phyloP scores from a whole-genome alignment of 805 yeast genomes.

The Kluyveromyces nonfermentans region DNA sequence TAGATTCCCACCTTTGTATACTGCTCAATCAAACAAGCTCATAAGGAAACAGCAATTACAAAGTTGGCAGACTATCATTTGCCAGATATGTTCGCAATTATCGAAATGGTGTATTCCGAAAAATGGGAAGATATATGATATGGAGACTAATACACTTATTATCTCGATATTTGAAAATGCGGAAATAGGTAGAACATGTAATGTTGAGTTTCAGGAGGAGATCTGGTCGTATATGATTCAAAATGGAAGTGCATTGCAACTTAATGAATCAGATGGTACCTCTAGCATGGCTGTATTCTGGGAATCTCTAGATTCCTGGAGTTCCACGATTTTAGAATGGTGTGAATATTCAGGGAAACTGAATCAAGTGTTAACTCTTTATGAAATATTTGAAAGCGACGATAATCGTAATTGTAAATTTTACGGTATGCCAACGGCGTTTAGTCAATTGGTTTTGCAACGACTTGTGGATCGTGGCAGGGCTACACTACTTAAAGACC shows the following conservation, averaged over 20 bases:
- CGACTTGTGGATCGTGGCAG: constrained; percentile 56
- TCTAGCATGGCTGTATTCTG: constrained; percentile 39
- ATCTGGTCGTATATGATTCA: constrained; percentile 50
- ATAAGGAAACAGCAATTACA: constrained; percentile 67
- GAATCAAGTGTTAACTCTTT: constrained; percentile 69
- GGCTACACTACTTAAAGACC: constrained; percentile 64
- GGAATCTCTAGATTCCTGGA: constrained; percentile 65
- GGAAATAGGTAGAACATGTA: constrained; percentile 42
- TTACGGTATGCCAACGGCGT: constrained; percentile 46
- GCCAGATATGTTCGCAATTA: constrained; percentile 1
- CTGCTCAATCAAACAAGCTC: constrained; percentile 76
- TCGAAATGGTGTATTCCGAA: neutral
- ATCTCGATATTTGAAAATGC: constrained; percentile 40
- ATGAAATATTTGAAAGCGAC: constrained; percentile 67
- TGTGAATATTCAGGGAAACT: constrained; percentile 70
- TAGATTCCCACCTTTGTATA: constrained; percentile 84
- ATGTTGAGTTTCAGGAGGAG: constrained; percentile 43
- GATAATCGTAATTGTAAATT: constrained; percentile 47
- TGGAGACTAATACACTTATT: neutral
- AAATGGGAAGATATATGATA: constrained; percentile 2
- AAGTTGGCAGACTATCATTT: constrained; percentile 45
- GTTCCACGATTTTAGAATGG: constrained; percentile 53
- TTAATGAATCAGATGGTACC: constrained; percentile 28
- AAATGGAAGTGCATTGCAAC: constrained; percentile 48
- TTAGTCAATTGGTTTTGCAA: constrained; percentile 47